These are phyloP conservation scores for Stephania japonica DNA, from an alignment of 164 flowering plant species.

Conservation along the genomic window DNA sequence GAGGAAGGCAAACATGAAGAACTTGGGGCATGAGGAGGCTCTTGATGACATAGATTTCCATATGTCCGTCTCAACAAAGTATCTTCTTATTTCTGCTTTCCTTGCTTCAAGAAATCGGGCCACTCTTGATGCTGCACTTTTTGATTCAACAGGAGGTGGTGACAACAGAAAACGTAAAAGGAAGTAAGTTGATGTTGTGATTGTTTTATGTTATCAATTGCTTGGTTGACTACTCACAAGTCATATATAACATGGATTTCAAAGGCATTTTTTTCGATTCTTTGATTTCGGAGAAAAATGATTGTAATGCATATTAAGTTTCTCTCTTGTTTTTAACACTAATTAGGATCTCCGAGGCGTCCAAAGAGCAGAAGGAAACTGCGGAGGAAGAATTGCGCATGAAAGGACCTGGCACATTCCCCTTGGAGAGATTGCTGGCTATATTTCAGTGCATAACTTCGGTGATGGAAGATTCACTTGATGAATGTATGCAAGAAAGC, in stretches of 20 bases:
- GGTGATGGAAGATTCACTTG: slow-evolving; percentile 41
- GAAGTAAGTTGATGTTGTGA: slow-evolving; percentile 44
- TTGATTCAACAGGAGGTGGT: slow-evolving; percentile 84
- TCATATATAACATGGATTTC: neutral
- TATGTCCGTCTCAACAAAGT: slow-evolving; percentile 83
- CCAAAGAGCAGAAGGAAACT: slow-evolving; percentile 55
- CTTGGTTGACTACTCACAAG: neutral
- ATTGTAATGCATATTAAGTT: neutral
- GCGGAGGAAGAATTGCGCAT: slow-evolving; percentile 66
- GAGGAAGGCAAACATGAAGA: slow-evolving; percentile 30
- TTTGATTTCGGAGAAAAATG: neutral
- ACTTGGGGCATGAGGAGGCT: slow-evolving; percentile 28
- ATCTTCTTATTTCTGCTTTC: slow-evolving; percentile 92
- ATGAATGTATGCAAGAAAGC: slow-evolving; percentile 36
- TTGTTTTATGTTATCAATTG: neutral
- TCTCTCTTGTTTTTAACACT: neutral
- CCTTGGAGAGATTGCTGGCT: slow-evolving; percentile 85
- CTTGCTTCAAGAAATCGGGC: slow-evolving; percentile 99
- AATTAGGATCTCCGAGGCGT: slow-evolving; percentile 55
- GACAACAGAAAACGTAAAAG: slow-evolving; percentile 61
- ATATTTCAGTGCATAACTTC: slow-evolving; percentile 85
- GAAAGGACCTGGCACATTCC: slow-evolving; percentile 95
- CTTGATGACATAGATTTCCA: slow-evolving; percentile 58
- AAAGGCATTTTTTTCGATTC: neutral
- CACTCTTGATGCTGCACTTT: slow-evolving; percentile 89